phyloP scores from a whole-genome alignment of 2,329 filamentous ascomycete species.

The Cercospora sesami region DNA sequence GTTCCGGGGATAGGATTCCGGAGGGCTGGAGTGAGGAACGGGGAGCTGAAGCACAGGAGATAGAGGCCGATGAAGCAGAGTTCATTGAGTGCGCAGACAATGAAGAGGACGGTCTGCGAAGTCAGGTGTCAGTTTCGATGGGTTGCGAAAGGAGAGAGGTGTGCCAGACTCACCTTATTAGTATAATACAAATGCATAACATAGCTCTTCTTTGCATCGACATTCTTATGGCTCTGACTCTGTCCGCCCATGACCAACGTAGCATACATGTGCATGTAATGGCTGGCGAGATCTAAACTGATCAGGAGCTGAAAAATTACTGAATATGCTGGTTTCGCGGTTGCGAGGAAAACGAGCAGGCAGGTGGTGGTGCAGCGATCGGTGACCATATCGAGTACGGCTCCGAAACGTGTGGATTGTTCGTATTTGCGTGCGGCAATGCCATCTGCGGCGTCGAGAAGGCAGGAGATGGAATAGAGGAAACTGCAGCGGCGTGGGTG shows the following conservation, averaged over 20 bases:
- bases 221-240: conserved; percentile 84
- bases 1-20: conserved; percentile 41
- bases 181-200: conserved; percentile 95
- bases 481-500: conserved; percentile 93
- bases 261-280: conserved; percentile 99
- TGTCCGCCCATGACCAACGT: conserved; percentile 83
- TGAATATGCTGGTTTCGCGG: conserved; percentile 90
- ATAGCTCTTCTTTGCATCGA: conserved; percentile 84
- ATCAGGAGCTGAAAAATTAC: conserved; percentile 94
- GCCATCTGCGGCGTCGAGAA: conserved; percentile 93
- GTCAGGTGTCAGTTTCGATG: neutral
- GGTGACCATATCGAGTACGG: conserved; percentile 98
- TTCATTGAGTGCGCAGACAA: conserved; percentile 88
- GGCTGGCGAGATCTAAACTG: conserved; percentile 86
- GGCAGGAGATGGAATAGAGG: conserved; percentile 89
- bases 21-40: conserved; percentile 82
- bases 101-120: conserved; percentile 78
- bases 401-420: conserved; percentile 93
- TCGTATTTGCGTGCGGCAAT: conserved; percentile 84
- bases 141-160: neutral
- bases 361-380: conserved; percentile 96
- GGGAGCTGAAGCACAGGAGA: conserved; percentile 93
- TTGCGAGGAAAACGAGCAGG: conserved; percentile 88
- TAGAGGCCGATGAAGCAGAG: conserved; percentile 98
- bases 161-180: conserved; percentile 66